Evolutionary conservation across 495 filamentous ascomycete species (phyloP).

Genomic region (Penicillium fimorum): DNA sequence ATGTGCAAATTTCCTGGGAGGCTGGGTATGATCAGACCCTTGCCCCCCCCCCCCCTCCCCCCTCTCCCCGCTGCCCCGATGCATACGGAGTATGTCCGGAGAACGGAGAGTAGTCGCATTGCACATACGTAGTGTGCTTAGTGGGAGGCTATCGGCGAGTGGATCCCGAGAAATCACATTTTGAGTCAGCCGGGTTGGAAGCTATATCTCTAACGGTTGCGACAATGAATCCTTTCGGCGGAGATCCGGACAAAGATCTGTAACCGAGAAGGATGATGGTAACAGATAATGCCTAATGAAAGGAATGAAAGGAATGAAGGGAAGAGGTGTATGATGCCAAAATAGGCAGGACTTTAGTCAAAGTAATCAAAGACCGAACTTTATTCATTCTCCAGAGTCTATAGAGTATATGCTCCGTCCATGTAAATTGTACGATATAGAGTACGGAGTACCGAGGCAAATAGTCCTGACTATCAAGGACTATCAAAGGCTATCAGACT

Average conservation of each 20-base stretch:
- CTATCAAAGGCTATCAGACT: slow-evolving; percentile 3
- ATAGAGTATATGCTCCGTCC: not conserved
- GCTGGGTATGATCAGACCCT: slow-evolving; percentile 3
- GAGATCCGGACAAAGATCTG: not conserved
- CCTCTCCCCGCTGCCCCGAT: not conserved
- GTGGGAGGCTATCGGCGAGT: not conserved
- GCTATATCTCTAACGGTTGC: not conserved
- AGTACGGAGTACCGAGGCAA: not conserved
- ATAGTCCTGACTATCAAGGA: not conserved
- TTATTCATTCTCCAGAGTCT: not conserved
- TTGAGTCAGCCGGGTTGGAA: not conserved
- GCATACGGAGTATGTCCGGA: not conserved
- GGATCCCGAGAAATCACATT: not conserved
- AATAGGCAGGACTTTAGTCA: slow-evolving; percentile 8
- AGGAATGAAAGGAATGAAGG: no score
- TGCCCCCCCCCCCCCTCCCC: not conserved
- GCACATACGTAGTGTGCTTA: not conserved
- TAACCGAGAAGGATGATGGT: not conserved
- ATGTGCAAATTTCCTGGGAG: not conserved
- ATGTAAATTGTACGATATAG: not conserved
- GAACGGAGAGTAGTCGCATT: not conserved
- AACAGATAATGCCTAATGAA: not conserved
- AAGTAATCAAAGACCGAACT: slow-evolving; percentile 1
- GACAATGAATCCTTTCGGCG: not conserved
- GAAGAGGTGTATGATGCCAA: slow-evolving; percentile 1